These are phyloP conservation scores for Coemansia sp. DNA, from an alignment of 192 early-diverging fungal species.

Conservation along the genomic window DNA sequence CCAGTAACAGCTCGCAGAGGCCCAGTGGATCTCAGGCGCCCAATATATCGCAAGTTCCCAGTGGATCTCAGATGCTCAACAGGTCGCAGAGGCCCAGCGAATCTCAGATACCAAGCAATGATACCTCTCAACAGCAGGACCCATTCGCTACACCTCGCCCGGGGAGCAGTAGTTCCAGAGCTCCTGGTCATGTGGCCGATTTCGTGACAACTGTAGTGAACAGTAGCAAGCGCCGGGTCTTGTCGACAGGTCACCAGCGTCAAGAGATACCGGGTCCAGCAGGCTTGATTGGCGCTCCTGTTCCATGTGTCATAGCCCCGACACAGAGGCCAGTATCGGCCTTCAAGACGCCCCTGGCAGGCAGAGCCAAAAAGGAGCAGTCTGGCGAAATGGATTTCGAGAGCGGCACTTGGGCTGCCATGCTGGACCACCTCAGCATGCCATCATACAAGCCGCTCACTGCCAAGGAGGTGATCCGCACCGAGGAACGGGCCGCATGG, in stretches of 20 bases:
- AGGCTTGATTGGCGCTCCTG: constrained; percentile 19
- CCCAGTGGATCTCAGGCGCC: not conserved
- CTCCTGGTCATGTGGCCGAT: not conserved
- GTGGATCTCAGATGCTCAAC: not conserved
- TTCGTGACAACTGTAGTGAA: constrained; percentile 29
- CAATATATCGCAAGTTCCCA: not conserved
- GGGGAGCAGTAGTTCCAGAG: not conserved
- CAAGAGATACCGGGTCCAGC: constrained; percentile 44
- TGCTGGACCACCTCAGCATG: constrained; percentile 40
- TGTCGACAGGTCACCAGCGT: not conserved
- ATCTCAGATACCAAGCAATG: not conserved
- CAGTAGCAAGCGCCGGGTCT: constrained; percentile 10
- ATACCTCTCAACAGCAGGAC: not conserved
- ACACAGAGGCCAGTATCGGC: constrained; percentile 34
- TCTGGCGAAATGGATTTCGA: constrained; percentile 42
- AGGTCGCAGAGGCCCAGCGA: not conserved
- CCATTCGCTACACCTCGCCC: not conserved
- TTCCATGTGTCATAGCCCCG: not conserved
- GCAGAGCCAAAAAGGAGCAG: constrained; percentile 15
- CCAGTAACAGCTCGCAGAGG: not conserved
- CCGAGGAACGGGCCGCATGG: constrained; percentile 19
- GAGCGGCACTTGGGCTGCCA: constrained; percentile 47
- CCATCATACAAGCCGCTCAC: constrained; percentile 33
- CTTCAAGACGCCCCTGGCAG: constrained; percentile 35
- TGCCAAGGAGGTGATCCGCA: constrained; percentile 15